A percentile compares a stretch with the other conserved stretches of the same genome.
These are phyloP conservation scores for Colletotrichum aenigma DNA, from an alignment of 2,329 filamentous ascomycete genomes.

Conservation along the genomic window DNA sequence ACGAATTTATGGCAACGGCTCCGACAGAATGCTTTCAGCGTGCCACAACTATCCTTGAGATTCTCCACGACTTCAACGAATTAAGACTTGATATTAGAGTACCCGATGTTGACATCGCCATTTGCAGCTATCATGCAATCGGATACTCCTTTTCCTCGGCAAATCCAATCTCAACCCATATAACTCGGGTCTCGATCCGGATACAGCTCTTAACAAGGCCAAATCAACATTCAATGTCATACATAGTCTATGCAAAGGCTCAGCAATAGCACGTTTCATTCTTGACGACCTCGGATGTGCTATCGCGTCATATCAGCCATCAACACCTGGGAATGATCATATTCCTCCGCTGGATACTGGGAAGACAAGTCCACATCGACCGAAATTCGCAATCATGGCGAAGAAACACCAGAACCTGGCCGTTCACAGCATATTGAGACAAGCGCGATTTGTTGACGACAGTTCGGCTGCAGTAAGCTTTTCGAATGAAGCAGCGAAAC, in stretches of 20 bases:
- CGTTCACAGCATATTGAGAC: constrained; percentile 42
- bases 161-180: neutral
- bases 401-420: constrained; percentile 37
- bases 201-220: neutral
- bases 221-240: neutral
- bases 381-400: constrained; percentile 30
- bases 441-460: constrained; percentile 43
- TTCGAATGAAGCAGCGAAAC: neutral
- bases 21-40: neutral
- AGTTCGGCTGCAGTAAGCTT: constrained; percentile 34
- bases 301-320: neutral
- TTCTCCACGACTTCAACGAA: neutral
- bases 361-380: neutral
- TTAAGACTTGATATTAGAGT: neutral
- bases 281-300: neutral
- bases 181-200: neutral
- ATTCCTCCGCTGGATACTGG: neutral
- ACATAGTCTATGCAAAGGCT: neutral
- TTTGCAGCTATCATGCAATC: neutral
- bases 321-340: neutral
- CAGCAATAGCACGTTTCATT: neutral
- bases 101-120: neutral
- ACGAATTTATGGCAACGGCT: neutral
- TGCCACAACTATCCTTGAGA: neutral
- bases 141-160: neutral